Conservation (phyloP, 2,329 filamentous ascomycete species). For the Furcasterigmium sp. region DNA sequence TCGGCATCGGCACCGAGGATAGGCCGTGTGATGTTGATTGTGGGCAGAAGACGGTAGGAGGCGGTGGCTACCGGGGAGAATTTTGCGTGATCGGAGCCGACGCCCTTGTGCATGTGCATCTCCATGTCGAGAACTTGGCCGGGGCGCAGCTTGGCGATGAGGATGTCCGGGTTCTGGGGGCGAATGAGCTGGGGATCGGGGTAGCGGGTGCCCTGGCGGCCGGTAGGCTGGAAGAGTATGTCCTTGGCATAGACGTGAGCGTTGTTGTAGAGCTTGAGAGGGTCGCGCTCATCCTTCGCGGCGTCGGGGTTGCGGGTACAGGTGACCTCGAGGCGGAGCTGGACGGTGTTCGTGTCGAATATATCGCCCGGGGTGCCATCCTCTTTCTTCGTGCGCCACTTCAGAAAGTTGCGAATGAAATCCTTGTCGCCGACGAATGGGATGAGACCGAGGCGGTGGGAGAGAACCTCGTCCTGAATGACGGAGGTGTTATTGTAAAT, state of each 20-base stretch:
- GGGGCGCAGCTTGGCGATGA: slow-evolving; percentile 90
- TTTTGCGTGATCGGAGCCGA: slow-evolving; percentile 92
- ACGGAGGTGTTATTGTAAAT: slow-evolving; percentile 96
- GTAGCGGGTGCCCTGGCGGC: slow-evolving; percentile 57
- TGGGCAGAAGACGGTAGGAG: slow-evolving; percentile 83
- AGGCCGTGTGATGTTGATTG: slow-evolving; percentile 76
- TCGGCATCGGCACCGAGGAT: slow-evolving; percentile 82
- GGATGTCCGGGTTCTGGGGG: slow-evolving; percentile 83
- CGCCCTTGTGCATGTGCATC: slow-evolving; percentile 92
- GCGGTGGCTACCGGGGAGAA: slow-evolving; percentile 96
- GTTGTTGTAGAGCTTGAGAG: slow-evolving; percentile 77
- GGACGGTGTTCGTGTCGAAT: slow-evolving; percentile 82
- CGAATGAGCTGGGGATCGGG: slow-evolving; percentile 55
- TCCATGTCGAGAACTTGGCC: slow-evolving; percentile 81
- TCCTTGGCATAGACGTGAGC: slow-evolving; percentile 77
- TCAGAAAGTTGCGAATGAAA: slow-evolving; percentile 72
- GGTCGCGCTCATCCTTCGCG: slow-evolving; percentile 68
- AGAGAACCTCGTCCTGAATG: slow-evolving; percentile 94
- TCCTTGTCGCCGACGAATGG: slow-evolving; percentile 77
- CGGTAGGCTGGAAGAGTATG: slow-evolving; percentile 71
- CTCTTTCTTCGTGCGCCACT: slow-evolving; percentile 70
- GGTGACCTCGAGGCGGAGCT: slow-evolving; percentile 68
- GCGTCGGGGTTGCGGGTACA: slow-evolving; percentile 78
- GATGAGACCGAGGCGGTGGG: slow-evolving; percentile 83
- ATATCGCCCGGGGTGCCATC: slow-evolving; percentile 57